Percentiles rank a stretch among this genome's conserved stretches.
phyloP scores from a whole-genome alignment of 345 rosid species.

The Aurinia saxatilis region DNA sequence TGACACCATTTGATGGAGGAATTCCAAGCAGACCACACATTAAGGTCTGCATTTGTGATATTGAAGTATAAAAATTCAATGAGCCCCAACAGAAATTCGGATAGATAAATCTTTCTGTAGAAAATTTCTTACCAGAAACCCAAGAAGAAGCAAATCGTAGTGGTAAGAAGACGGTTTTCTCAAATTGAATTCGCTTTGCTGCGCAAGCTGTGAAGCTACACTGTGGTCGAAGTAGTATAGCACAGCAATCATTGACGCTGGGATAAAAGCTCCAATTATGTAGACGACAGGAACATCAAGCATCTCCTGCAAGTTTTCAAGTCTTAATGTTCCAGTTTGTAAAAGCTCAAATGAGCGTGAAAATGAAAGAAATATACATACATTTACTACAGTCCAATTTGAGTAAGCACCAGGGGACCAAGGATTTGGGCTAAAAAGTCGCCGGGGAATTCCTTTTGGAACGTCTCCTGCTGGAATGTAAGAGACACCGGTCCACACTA shows the following conservation, averaged over 20 bases:
- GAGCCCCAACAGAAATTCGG: neutral
- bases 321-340: neutral
- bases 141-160: conserved; percentile 83
- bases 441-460: conserved; percentile 87
- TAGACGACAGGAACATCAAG: conserved; percentile 61
- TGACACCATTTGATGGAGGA: conserved; percentile 96
- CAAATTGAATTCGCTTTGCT: conserved; percentile 88
- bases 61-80: neutral
- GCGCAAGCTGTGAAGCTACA: conserved; percentile 96
- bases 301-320: conserved; percentile 55
- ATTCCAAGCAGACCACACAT: conserved; percentile 90
- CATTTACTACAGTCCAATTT: conserved; percentile 89
- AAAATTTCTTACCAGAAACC: conserved; percentile 57
- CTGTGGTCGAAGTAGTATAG: conserved; percentile 95
- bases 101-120: neutral
- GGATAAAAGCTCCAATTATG: conserved; percentile 90
- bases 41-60: conserved; percentile 44
- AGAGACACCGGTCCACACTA: conserved; percentile 84
- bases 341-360: neutral
- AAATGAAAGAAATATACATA: neutral
- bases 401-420: conserved; percentile 93
- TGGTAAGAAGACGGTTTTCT: conserved; percentile 92
- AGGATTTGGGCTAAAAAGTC: conserved; percentile 91
- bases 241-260: conserved; percentile 97
- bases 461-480: conserved; percentile 69